These are phyloP conservation scores for Vicia villosa DNA, from an alignment of 306 rosid genomes.

Conservation along the genomic window DNA sequence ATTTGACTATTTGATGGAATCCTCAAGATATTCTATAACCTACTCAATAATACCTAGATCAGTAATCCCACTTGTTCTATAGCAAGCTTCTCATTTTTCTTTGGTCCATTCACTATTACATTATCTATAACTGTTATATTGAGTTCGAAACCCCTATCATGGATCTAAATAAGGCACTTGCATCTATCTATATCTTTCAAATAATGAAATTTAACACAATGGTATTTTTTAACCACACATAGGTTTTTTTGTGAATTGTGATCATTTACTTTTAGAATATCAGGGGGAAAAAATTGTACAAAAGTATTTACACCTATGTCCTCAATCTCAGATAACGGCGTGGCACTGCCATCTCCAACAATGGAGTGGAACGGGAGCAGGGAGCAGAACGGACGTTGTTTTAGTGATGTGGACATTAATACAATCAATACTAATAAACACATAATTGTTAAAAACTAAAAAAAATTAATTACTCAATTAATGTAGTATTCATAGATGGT, in stretches of 20 bases:
- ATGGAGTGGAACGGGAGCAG: too few relatives aligned
- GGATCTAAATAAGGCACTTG: neutral
- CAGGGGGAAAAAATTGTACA: neutral
- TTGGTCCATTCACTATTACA: neutral
- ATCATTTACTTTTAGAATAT: slow-evolving; percentile 14
- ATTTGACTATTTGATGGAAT: neutral
- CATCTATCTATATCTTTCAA: neutral
- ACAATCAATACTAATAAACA: too few relatives aligned
- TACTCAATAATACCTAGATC: neutral
- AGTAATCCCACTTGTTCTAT: slow-evolving; percentile 1
- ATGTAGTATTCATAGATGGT: too few relatives aligned
- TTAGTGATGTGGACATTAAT: too few relatives aligned
- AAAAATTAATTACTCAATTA: too few relatives aligned
- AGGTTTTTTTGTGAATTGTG: neutral
- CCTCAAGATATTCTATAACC: neutral
- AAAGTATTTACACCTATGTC: neutral
- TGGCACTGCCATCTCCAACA: too few relatives aligned
- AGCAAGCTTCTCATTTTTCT: neutral
- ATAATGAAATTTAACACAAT: neutral
- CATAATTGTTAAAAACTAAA: too few relatives aligned
- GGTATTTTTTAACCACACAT: neutral
- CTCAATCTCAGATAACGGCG: too few relatives aligned
- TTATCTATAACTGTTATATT: slow-evolving; percentile 1
- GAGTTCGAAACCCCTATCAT: neutral
- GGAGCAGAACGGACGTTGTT: too few relatives aligned